Base-by-base conservation (phyloP, 1,139 yeast species). In the Geotrichum siamense region DNA sequence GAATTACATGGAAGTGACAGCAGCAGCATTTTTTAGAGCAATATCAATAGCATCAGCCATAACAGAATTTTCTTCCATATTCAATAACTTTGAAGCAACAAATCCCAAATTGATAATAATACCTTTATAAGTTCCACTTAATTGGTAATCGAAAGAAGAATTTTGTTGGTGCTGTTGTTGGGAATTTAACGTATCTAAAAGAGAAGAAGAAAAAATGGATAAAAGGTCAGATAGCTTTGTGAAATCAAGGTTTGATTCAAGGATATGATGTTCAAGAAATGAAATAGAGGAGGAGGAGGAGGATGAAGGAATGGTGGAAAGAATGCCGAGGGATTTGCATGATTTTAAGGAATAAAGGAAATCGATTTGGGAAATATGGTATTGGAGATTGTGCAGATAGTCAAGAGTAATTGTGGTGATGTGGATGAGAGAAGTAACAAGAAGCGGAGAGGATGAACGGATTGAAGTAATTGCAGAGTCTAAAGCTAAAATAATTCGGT, bases 301-400 rank as follows among this genome's bases (percentile, higher is more conserved):
- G 25, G 26, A n/a, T 9, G 22, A 15, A 6, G 30, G 9, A 22
- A 39, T 36, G 16, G 51, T 41, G 2, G 56, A 47, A 12, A 52
- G 37, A 5, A 54, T 38, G 2, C 58, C 58, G 21, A 55, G 38
- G 3, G 49, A 43, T 25, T 52, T 52, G 21, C 54, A 47, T 4
- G 47, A 43, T 23, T 49, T 50, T 20, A 55, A 38, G n/a, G 51
- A 16, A 5, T 43, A 37, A 16, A 49, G 27, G 9, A 38, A 38
- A 33, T 46, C 45, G 16, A 43, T 38, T 22, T 39, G 39, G 5
- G 41, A 43, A 3, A 34, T 30, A 13, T 35, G 33, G 19, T 31
- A 37, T 13, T 36, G 38, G 9, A 43, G 13, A 8, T 29, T 16
- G 17, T 42, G 21, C 20, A 43, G 32, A 20, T 29, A 39, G 17